Base-by-base conservation (phyloP, 1,139 yeast genomes). In the Waltiozyma sp. region DNA sequence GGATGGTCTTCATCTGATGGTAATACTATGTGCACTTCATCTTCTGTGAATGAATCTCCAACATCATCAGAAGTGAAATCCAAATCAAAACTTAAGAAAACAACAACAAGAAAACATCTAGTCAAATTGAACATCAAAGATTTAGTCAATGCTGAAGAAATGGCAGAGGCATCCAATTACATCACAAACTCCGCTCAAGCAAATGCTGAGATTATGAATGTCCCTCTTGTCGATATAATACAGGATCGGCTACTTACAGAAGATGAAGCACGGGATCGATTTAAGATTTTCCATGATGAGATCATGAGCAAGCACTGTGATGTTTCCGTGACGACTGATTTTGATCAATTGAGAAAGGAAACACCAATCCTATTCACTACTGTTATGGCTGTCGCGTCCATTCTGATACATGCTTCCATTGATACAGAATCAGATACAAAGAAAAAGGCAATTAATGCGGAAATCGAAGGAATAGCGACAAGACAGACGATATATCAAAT, bases 311-410 rank as follows among this genome's bases (percentile, higher is more conserved):
- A 58, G 11, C 72, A 71, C 51, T 86, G 88, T 2, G 69, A 80
- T 40, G 70, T 85, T 16, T 69, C 65, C 28, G 56, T 84, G 2
- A 73, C 77, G 0, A 60, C 55, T 0, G 62, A 65, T 23, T 46
- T 66, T 15, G 75, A 72, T 15, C 66, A 65, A 18, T 56, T 87
- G 42, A 66, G 79, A 40, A 57, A 57, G 9, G 61, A 69, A 2
- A 70, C 69, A 42, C 95, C 94, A 2, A 66, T 73, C 37, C 59
- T 87, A 40, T 75, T 85, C 50, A 72, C 80, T 40, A 68, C 84
- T 1, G 63, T 86, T 19, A 74, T 87, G 74, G 71, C 85, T 1
- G 70, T 78, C 13, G 65, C 85, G 11, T 31, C 34, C n/a, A 31
- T 31, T 4, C 11, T n/a, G 18, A 14, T 26, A 14, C 28, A 13